These are phyloP conservation scores for Bathelium albidoporum DNA, from an alignment of 495 filamentous ascomycete genomes.

Conservation along the genomic window DNA sequence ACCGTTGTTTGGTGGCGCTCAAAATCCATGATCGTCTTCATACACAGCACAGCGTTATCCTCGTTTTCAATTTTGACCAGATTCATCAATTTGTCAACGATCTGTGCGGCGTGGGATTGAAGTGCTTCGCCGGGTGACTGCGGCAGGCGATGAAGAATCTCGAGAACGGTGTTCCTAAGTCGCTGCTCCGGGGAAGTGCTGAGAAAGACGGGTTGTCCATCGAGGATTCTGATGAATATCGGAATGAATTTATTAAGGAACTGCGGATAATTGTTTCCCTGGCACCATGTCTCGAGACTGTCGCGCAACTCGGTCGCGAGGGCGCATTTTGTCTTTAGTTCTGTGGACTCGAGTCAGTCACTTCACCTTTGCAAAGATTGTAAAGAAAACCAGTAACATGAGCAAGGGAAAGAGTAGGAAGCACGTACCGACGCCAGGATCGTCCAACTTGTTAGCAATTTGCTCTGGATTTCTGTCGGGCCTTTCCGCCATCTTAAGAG, in stretches of 20 bases:
- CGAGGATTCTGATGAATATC: conserved; percentile 74
- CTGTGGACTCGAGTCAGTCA: conserved; percentile 34
- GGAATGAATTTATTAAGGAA: conserved; percentile 85
- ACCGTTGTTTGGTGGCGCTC: conserved; percentile 84
- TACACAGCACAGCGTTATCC: conserved; percentile 93
- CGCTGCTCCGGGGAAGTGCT: conserved; percentile 80
- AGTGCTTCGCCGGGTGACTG: conserved; percentile 58
- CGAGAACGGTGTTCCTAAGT: conserved; percentile 80
- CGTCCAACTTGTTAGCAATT: conserved; percentile 26
- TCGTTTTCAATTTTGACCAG: conserved; percentile 89
- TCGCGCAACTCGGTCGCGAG: conserved; percentile 73
- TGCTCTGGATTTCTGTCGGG: conserved; percentile 21
- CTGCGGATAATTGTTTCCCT: conserved; percentile 52
- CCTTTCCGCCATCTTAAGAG: conserved; percentile 16
- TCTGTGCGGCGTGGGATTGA: conserved; percentile 73
- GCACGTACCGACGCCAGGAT: conserved; percentile 22
- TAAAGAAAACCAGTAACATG: neutral
- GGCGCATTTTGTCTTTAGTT: conserved; percentile 64
- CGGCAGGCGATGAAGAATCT: conserved; percentile 87
- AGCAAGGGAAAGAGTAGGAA: neutral
- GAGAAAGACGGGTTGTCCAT: conserved; percentile 81
- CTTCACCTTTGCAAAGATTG: neutral
- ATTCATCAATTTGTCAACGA: conserved; percentile 80
- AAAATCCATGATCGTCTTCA: conserved; percentile 96
- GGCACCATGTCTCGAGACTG: conserved; percentile 64